Evolutionary conservation across 352 stramenopile species (phyloP).

Genomic region (Thalassiosira sp.): DNA sequence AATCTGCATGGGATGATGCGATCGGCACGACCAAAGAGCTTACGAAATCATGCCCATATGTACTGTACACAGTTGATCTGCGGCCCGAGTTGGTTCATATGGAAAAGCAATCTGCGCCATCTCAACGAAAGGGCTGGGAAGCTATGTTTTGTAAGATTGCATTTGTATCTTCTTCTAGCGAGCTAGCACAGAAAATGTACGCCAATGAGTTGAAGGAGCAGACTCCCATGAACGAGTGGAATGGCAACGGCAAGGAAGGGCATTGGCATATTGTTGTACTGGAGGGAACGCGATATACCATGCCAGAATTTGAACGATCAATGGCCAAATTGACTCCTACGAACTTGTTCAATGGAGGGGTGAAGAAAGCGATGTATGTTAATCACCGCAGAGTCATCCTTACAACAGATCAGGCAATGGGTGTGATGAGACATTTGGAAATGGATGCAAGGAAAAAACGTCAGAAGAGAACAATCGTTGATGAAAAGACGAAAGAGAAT

Average conservation of each 20-base stretch:
- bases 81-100: constrained; percentile 34
- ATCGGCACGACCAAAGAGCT: constrained; percentile 45
- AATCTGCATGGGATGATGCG: constrained; percentile 50
- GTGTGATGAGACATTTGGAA: constrained; percentile 45
- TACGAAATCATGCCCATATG: constrained; percentile 61
- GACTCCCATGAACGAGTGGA: constrained; percentile 29
- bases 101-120: constrained; percentile 32
- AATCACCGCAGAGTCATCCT: constrained; percentile 46
- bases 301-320: constrained; percentile 56
- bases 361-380: constrained; percentile 64
- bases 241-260: constrained; percentile 37
- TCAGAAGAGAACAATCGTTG: constrained; percentile 38
- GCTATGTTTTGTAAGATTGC: constrained; percentile 65
- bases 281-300: constrained; percentile 38
- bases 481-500: constrained; percentile 30
- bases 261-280: constrained; percentile 62
- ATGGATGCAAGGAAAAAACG: constrained; percentile 29
- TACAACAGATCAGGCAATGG: constrained; percentile 43
- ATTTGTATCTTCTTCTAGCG: constrained; percentile 69
- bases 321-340: constrained; percentile 67
- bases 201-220: constrained; percentile 10
- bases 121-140: constrained; percentile 40
- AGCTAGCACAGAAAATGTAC: constrained; percentile 36
- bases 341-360: constrained; percentile 49
- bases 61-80: constrained; percentile 72